Evolutionary conservation across 257 asterid species (phyloP), one percentile per base, ranked within the genome.

Genomic region (Oldenlandia corymbosa): DNA sequence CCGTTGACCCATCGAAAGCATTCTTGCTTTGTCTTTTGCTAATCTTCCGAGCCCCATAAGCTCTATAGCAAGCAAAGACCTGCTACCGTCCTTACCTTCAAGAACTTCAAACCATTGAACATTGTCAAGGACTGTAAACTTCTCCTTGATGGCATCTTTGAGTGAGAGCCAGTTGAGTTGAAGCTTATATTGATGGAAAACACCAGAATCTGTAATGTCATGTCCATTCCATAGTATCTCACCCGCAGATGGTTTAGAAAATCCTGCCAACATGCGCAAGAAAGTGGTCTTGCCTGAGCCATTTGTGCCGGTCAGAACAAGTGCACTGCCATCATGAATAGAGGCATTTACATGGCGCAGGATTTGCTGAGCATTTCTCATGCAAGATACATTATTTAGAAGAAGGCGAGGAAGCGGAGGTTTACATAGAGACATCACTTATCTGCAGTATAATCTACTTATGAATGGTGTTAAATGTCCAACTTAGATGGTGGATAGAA

Each of bases 351-450:
- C 83, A 52, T 87, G 80, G n/a, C 95, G 95, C 52, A 87, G 83
- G 69, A 90, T 90, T 75, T 87, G 95, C 57, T 90, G 97, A 10
- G 87, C 95, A 11, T 87, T 90, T 82, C 97, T 82, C 96, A 90
- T 87, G 83, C 97, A 90, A 12, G 96, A 75, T 20, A 87, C 95
- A 45, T 87, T 84, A 79, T 75, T 77, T 3, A 87, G 87, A 69
- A 85, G 87, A 64, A 87, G 84, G 31, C 95, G 82, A 48, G 97
- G 95, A 61, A 76, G 72, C 24, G 83, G 90, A 18, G 95, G 88
- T 67, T 66, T 82, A 8, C 85, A 82, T 61, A 79, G 55, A 50
- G 73, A 50, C 97, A 85, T 85, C 13, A 32, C 9, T n/a, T 41
- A 60, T 45, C 58, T 37, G n/a, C 5, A 27, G 4, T 39, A 8